phyloP scores from a whole-genome alignment of 2,329 filamentous ascomycete species.

The Coniella vitis region DNA sequence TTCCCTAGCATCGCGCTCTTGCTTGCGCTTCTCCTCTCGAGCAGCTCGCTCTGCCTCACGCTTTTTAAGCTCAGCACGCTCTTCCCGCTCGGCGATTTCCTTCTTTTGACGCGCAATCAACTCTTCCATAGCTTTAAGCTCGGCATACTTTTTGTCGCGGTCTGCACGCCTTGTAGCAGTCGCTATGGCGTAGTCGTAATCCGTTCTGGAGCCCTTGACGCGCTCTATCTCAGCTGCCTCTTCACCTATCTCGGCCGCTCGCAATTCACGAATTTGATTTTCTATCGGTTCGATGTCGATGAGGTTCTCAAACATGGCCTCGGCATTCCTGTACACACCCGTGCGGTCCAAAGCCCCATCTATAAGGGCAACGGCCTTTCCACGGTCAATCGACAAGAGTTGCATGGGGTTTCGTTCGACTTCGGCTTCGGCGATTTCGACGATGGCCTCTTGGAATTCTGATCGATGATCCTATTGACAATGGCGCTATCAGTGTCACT shows the following conservation, averaged over 20 bases:
- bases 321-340: conserved; percentile 66
- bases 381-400: conserved; percentile 65
- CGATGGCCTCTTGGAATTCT: conserved; percentile 58
- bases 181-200: conserved; percentile 66
- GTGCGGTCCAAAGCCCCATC: conserved; percentile 73
- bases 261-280: conserved; percentile 60
- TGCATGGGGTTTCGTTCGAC: conserved; percentile 67
- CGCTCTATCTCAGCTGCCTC: conserved; percentile 62
- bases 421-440: conserved; percentile 65
- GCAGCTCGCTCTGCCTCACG: conserved; percentile 28
- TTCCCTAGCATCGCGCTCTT: conserved; percentile 31
- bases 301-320: conserved; percentile 58
- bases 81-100: conserved; percentile 46
- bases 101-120: conserved; percentile 53
- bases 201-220: conserved; percentile 60
- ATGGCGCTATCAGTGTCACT: no score
- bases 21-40: conserved; percentile 26
- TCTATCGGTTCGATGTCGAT: conserved; percentile 65
- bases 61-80: conserved; percentile 31
- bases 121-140: conserved; percentile 52
- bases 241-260: conserved; percentile 60
- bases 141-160: conserved; percentile 55
- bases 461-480: conserved; percentile 57
- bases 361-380: conserved; percentile 67
- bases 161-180: conserved; percentile 53